phyloP scores from a whole-genome alignment of 169 alveolate genomes.

The Blepharisma undulans region DNA sequence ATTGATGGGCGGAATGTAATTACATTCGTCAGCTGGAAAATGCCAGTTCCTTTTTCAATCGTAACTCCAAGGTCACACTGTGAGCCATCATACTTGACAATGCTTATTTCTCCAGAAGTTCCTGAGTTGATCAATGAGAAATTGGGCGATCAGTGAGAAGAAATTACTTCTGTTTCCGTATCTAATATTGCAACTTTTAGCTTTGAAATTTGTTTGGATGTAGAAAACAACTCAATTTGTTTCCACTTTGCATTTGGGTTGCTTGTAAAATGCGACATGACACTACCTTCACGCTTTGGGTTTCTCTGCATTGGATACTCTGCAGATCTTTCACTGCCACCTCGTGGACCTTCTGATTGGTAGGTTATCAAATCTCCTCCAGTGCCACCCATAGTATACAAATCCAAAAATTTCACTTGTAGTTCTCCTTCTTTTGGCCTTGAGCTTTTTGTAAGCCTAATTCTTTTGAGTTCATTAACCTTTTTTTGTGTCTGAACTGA shows the following conservation, averaged over 20 bases:
- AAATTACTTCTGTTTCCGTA: background rate
- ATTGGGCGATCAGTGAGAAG: constrained; percentile 20
- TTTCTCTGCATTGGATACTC: background rate
- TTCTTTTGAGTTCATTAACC: background rate
- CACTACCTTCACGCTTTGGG: background rate
- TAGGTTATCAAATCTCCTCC: background rate
- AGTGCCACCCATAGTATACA: background rate
- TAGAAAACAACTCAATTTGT: background rate
- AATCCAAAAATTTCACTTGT: background rate
- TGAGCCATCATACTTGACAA: background rate
- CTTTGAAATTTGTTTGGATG: constrained; percentile 5
- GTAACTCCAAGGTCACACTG: constrained; percentile 37
- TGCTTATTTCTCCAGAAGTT: constrained; percentile 39
- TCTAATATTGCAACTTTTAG: background rate
- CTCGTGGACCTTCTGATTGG: background rate
- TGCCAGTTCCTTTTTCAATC: constrained; percentile 35
- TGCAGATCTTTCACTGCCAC: background rate
- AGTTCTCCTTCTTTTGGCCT: background rate
- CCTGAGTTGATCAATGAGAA: constrained; percentile 37
- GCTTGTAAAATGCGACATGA: background rate
- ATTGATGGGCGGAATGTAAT: constrained; percentile 24
- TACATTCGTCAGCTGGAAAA: constrained; percentile 28
- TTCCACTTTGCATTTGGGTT: constrained; percentile 5
- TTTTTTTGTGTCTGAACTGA: background rate
- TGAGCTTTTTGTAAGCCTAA: background rate